Evolutionary conservation across 179 eudicot species (phyloP).

Genomic region (Spergularia azorica): DNA sequence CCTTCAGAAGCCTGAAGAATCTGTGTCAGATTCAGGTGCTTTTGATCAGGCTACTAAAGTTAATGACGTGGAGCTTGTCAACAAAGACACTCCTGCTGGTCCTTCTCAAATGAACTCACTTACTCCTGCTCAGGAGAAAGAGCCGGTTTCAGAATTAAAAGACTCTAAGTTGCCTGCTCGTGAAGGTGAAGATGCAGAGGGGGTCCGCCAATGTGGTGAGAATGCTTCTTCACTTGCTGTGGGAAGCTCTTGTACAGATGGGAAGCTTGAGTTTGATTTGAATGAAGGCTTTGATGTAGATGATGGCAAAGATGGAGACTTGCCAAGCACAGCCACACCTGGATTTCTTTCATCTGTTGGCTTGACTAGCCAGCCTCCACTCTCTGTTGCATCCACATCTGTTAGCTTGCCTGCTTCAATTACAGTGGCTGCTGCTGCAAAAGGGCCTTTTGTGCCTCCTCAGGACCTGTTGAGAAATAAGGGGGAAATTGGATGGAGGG

Average conservation of each 20-base stretch:
- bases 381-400: conserved; percentile 43
- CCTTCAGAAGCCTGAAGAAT: conserved; percentile 17
- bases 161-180: conserved; percentile 28
- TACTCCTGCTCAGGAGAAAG: conserved; percentile 3
- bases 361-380: conserved; percentile 36
- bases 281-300: conserved; percentile 72
- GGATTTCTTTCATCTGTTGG: conserved; percentile 24
- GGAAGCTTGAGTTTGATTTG: conserved; percentile 67
- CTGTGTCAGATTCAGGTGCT: conserved; percentile 5
- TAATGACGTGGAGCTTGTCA: conserved; percentile 21
- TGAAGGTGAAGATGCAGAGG: conserved; percentile 27
- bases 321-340: conserved; percentile 23
- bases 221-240: conserved; percentile 28
- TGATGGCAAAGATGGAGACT: conserved; percentile 57
- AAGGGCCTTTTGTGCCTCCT: conserved; percentile 80
- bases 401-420: conserved; percentile 52
- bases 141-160: conserved; percentile 3
- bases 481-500: conserved; percentile 86
- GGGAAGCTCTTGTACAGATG: conserved; percentile 36
- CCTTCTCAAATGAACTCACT: background rate
- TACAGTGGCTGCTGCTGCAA: conserved; percentile 87
- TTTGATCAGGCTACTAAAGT: conserved; percentile 18
- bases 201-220: background rate
- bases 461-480: conserved; percentile 68
- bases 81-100: conserved; percentile 28